These are phyloP conservation scores for Amanita rimosa DNA, from an alignment of 768 basidiomycete species.

Conservation along the genomic window DNA sequence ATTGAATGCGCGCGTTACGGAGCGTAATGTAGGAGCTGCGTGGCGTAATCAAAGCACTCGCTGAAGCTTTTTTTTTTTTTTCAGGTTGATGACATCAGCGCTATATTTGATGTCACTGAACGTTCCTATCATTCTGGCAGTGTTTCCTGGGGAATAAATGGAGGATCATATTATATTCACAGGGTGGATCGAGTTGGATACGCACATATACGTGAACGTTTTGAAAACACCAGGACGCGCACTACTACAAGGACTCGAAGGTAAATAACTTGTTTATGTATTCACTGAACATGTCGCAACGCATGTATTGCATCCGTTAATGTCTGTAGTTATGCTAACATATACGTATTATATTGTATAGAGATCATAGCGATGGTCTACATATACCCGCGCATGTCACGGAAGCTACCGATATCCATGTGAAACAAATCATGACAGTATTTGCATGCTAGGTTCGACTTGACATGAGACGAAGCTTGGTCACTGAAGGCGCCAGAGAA, in stretches of 20 bases:
- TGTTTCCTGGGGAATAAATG: conserved; percentile 72
- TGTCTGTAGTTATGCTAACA: neutral
- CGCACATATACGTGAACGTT: conserved; percentile 41
- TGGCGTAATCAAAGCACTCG: neutral
- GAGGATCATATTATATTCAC: conserved; percentile 67
- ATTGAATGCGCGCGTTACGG: conserved; percentile 62
- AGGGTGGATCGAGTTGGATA: conserved; percentile 68
- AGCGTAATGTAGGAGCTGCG: conserved; percentile 56
- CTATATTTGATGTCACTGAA: conserved; percentile 72
- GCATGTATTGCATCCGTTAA: neutral
- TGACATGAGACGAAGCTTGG: neutral
- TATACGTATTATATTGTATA: conserved; percentile 3
- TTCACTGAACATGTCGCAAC: neutral
- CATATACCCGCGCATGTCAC: neutral
- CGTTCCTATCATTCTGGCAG: conserved; percentile 57
- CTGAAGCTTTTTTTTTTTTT: conserved; percentile 1
- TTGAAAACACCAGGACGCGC: conserved; percentile 36
- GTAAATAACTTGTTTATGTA: conserved; percentile 10
- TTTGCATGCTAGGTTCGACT: neutral
- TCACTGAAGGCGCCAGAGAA: neutral
- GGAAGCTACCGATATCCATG: neutral
- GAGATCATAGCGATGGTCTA: neutral
- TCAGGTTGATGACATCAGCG: conserved; percentile 67
- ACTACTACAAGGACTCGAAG: conserved; percentile 21
- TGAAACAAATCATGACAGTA: neutral